Evolutionary conservation across 495 filamentous ascomycete genomes (phyloP).

Genomic region (Penicillium atrosanguineum): DNA sequence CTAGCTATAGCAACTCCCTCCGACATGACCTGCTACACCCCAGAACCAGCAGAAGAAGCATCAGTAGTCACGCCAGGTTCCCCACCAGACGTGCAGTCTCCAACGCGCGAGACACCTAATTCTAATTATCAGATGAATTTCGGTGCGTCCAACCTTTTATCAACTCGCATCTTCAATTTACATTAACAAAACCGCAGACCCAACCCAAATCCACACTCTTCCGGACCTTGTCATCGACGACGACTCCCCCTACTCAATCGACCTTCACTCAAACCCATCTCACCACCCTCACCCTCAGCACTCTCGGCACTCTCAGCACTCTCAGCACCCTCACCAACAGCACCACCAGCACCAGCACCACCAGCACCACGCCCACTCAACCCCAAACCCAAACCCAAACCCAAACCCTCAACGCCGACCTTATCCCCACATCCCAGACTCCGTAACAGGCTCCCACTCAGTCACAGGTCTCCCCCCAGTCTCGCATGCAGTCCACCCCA

Average conservation of each 20-base stretch:
- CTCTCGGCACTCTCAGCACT: neutral
- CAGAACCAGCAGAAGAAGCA: constrained; percentile 30
- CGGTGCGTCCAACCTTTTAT: constrained; percentile 10
- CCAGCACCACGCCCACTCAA: too few species aligned
- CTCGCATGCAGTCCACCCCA: neutral
- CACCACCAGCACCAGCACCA: neutral
- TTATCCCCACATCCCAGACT: constrained; percentile 7
- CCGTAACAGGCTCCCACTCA: neutral
- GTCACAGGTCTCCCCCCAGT: neutral
- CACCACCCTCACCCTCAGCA: neutral
- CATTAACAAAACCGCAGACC: constrained; percentile 13
- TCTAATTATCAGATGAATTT: constrained; percentile 18
- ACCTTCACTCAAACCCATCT: constrained; percentile 11
- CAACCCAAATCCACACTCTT: constrained; percentile 19
- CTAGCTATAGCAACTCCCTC: constrained; percentile 36
- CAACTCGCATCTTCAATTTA: neutral
- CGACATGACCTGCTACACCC: constrained; percentile 44
- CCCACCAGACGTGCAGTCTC: constrained; percentile 32
- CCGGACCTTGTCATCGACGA: constrained; percentile 30
- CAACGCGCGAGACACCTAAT: constrained; percentile 25
- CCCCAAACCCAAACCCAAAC: too few species aligned
- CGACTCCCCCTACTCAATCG: constrained; percentile 12
- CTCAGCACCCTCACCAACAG: neutral
- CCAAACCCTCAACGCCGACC: neutral
- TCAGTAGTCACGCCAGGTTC: constrained; percentile 30